A percentile compares a stretch with the other conserved stretches of the same genome.
Evolutionary conservation across 176 grass and related monocot genomes (phyloP).

Genomic region (Neostapfia colusana): DNA sequence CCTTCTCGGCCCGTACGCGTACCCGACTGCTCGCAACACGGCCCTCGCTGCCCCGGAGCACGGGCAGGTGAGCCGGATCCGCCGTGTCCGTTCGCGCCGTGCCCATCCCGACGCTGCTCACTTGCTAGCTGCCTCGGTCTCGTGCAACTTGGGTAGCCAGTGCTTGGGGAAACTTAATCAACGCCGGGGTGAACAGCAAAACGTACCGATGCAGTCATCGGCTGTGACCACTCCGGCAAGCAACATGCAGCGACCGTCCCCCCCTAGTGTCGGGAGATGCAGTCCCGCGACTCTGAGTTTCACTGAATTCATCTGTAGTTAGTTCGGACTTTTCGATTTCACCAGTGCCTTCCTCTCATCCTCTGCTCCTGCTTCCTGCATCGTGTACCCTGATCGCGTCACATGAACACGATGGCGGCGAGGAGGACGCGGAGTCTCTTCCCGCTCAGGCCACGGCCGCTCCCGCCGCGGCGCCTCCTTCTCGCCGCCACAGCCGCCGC

Average conservation of each 20-base stretch:
- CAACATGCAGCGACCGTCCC: background rate
- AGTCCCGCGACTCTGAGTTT: background rate
- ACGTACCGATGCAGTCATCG: constrained; percentile 4
- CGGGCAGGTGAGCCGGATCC: constrained; percentile 12
- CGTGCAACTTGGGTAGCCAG: background rate
- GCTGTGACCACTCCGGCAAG: background rate
- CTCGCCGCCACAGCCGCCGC: background rate
- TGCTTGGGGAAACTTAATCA: constrained; percentile 6
- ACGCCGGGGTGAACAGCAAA: background rate
- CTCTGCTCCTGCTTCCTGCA: too few species aligned
- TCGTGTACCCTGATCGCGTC: background rate
- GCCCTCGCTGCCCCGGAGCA: background rate
- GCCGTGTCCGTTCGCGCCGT: constrained; percentile 13
- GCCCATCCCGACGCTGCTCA: background rate
- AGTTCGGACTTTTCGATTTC: too few species aligned
- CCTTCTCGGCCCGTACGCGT: background rate
- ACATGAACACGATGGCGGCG: background rate
- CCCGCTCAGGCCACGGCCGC: background rate
- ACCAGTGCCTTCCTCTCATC: too few species aligned
- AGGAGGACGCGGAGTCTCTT: background rate
- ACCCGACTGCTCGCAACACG: too few species aligned
- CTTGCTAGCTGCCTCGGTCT: background rate
- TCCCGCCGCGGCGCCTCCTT: background rate
- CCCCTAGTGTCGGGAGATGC: too few species aligned
- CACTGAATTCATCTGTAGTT: background rate